A percentile compares a stretch with the other conserved stretches of the same genome.
These are phyloP conservation scores for Sporothrix variecibatus DNA, from an alignment of 2,329 filamentous ascomycete species.

Conservation along the genomic window DNA sequence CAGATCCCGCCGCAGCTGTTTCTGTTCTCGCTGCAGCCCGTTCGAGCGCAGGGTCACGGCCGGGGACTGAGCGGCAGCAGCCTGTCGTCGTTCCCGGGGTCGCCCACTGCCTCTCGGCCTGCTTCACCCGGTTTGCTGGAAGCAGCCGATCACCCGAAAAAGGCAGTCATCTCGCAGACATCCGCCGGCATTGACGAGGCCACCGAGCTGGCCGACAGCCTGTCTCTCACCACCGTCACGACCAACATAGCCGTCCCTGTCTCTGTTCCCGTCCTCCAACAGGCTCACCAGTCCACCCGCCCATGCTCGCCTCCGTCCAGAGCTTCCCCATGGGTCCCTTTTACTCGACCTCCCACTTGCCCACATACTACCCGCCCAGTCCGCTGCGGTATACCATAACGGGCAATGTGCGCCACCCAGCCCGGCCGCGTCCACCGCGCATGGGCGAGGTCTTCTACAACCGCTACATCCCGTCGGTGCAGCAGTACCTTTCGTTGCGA, in stretches of 20 bases:
- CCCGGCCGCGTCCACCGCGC: slow-evolving; percentile 82
- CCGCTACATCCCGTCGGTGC: slow-evolving; percentile 77
- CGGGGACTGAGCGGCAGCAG: background rate
- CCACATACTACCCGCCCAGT: slow-evolving; percentile 85
- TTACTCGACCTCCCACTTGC: slow-evolving; percentile 78
- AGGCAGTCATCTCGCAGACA: background rate
- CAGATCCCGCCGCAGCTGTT: slow-evolving; percentile 86
- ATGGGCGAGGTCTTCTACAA: slow-evolving; percentile 92
- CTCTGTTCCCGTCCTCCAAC: background rate
- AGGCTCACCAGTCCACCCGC: slow-evolving; percentile 35
- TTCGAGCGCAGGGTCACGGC: slow-evolving; percentile 33
- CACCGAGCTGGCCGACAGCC: slow-evolving; percentile 9
- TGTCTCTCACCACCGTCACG: slow-evolving; percentile 24
- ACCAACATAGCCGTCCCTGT: slow-evolving; percentile 12
- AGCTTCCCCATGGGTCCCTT: slow-evolving; percentile 66
- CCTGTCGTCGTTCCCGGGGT: slow-evolving; percentile 47
- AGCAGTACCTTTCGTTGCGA: slow-evolving; percentile 85
- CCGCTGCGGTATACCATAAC: slow-evolving; percentile 81
- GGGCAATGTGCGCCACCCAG: slow-evolving; percentile 77
- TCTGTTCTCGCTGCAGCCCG: slow-evolving; percentile 77
- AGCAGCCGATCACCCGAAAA: background rate
- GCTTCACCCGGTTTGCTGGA: slow-evolving; percentile 48
- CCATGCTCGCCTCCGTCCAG: slow-evolving; percentile 38
- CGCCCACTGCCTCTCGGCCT: slow-evolving; percentile 56
- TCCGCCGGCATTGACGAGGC: slow-evolving; percentile 18